phyloP scores from a whole-genome alignment of 2,329 filamentous ascomycete genomes.

The Phyllosticta citriasiana region DNA sequence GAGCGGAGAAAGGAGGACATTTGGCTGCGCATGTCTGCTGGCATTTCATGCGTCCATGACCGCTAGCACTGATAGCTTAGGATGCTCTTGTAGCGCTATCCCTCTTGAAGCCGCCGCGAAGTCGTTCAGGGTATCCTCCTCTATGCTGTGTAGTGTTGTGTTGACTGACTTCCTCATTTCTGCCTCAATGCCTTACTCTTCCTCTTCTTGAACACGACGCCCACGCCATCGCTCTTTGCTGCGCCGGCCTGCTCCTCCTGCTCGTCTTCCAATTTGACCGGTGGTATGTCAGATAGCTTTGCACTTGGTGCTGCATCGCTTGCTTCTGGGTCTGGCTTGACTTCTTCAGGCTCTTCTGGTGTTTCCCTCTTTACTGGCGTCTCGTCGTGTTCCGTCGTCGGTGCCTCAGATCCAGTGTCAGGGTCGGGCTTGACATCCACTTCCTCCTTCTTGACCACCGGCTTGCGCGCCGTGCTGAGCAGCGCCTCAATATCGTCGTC shows the following conservation, averaged over 20 bases:
- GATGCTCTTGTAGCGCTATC: too few relatives aligned
- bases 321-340: not conserved
- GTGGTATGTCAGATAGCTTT: constrained; percentile 15
- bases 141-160: too few relatives aligned
- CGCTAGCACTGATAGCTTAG: too few relatives aligned
- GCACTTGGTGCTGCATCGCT: not conserved
- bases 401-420: constrained; percentile 11
- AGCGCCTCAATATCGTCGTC: constrained; percentile 55
- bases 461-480: constrained; percentile 20
- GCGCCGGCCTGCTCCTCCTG: constrained; percentile 16
- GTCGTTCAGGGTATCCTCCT: too few relatives aligned
- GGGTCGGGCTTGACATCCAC: constrained; percentile 13
- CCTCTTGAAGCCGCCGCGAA: too few relatives aligned
- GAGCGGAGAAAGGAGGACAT: too few relatives aligned
- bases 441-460: constrained; percentile 34
- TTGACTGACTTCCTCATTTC: constrained; percentile 33
- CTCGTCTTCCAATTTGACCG: constrained; percentile 14
- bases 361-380: constrained; percentile 13
- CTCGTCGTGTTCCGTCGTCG: constrained; percentile 5
- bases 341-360: not conserved
- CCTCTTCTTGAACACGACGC: constrained; percentile 69
- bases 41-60: too few relatives aligned
- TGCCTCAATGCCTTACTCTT: constrained; percentile 58
- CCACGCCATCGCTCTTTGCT: constrained; percentile 13
- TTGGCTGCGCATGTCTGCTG: too few relatives aligned